A percentile compares a stretch with the other conserved stretches of the same genome.
Conservation (phyloP, 257 asterid species). For the Linaria vulgaris region DNA sequence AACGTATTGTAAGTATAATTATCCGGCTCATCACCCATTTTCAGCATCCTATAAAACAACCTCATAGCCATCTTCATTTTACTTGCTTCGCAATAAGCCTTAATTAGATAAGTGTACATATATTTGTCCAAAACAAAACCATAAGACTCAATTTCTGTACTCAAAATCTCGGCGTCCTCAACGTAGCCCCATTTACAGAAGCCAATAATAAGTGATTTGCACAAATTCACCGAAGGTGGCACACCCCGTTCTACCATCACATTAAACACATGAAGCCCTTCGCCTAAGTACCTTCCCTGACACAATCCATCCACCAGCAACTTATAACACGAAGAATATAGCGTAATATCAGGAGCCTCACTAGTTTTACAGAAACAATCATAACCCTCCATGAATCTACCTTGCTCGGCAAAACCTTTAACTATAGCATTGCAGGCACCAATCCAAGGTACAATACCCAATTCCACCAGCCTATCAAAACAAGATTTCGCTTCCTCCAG, state of each 20-base stretch:
- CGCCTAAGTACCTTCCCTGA: slow-evolving; percentile 43
- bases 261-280: slow-evolving; percentile 46
- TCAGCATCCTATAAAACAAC: slow-evolving; percentile 52
- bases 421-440: slow-evolving; percentile 48
- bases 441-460: slow-evolving; percentile 32
- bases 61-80: slow-evolving; percentile 67
- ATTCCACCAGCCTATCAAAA: slow-evolving; percentile 38
- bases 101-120: slow-evolving; percentile 50
- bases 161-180: slow-evolving; percentile 54
- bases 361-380: slow-evolving; percentile 34
- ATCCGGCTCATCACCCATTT: slow-evolving; percentile 53
- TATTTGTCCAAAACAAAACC: slow-evolving; percentile 51
- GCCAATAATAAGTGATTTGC: slow-evolving; percentile 45
- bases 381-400: slow-evolving; percentile 45
- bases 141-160: slow-evolving; percentile 43
- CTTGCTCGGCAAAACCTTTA: slow-evolving; percentile 30
- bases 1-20: slow-evolving; percentile 50
- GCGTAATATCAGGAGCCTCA: slow-evolving; percentile 29
- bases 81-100: slow-evolving; percentile 47
- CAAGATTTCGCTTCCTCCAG: slow-evolving; percentile 50
- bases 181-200: slow-evolving; percentile 51
- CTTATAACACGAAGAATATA: slow-evolving; percentile 43
- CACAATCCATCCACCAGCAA: slow-evolving; percentile 46
- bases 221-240: slow-evolving; percentile 43
- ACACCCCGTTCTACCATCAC: slow-evolving; percentile 41